phyloP scores from a whole-genome alignment of 1,139 yeast genomes.

The Geotrichum reessii region DNA sequence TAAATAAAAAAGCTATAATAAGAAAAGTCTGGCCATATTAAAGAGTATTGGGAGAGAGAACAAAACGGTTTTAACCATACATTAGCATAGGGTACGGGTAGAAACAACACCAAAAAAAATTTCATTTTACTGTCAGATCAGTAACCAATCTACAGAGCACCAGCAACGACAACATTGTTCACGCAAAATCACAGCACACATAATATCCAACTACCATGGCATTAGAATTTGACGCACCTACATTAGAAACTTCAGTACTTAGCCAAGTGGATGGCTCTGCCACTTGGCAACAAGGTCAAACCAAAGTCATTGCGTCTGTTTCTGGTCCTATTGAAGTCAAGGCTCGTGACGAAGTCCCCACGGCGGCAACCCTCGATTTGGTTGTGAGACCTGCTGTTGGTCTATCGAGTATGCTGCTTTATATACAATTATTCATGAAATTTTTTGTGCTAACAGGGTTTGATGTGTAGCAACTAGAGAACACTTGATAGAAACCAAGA shows the following conservation, averaged over 20 bases:
- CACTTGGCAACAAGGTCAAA: slow-evolving; percentile 44
- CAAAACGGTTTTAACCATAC: neutral
- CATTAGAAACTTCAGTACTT: slow-evolving; percentile 31
- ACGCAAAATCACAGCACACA: neutral
- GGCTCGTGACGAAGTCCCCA: slow-evolving; percentile 78
- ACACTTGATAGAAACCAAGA: slow-evolving; percentile 63
- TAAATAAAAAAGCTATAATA: too few relatives aligned
- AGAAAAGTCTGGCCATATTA: too few relatives aligned
- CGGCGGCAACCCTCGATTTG: slow-evolving; percentile 71
- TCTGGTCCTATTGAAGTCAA: slow-evolving; percentile 91
- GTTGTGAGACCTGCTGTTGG: slow-evolving; percentile 75
- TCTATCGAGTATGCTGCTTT: slow-evolving; percentile 41
- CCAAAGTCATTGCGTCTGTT: slow-evolving; percentile 67
- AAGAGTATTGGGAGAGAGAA: neutral
- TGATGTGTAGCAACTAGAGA: slow-evolving; percentile 57
- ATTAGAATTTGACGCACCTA: neutral
- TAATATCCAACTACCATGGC: neutral
- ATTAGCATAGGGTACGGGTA: neutral
- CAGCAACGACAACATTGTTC: neutral
- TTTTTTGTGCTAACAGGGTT: neutral
- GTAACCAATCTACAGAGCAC: neutral
- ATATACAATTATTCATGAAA: neutral
- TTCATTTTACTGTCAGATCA: neutral
- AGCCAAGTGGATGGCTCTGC: slow-evolving; percentile 78
- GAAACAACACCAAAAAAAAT: neutral